These are phyloP conservation scores for Lasiosphaeria miniovina DNA, from an alignment of 495 filamentous ascomycete genomes.

Conservation along the genomic window DNA sequence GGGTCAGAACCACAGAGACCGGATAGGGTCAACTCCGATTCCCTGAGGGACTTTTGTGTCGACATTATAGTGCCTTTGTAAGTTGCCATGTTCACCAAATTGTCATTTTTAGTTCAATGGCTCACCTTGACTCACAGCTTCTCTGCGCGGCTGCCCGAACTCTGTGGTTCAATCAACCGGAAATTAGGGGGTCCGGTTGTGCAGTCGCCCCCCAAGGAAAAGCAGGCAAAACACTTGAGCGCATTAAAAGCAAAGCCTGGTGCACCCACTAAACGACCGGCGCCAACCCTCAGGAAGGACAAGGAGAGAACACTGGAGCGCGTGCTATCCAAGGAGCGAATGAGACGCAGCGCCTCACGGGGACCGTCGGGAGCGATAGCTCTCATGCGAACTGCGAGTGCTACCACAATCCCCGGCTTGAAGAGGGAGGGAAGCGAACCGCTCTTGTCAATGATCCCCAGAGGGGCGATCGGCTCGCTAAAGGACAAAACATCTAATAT, in stretches of 20 bases:
- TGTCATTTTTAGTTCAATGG: not conserved
- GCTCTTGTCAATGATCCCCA: constrained; percentile 51
- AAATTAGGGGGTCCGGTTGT: constrained; percentile 79
- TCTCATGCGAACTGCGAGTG: constrained; percentile 69
- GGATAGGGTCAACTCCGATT: constrained; percentile 35
- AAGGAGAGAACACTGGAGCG: constrained; percentile 62
- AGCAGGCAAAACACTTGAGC: constrained; percentile 37
- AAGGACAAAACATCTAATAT: constrained; percentile 33
- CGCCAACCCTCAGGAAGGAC: constrained; percentile 45
- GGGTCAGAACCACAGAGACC: constrained; percentile 31
- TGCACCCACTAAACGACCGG: constrained; percentile 51
- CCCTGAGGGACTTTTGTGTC: constrained; percentile 69
- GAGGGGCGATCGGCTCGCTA: constrained; percentile 35
- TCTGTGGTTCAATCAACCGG: constrained; percentile 73
- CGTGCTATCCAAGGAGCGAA: constrained; percentile 67
- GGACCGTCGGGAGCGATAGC: constrained; percentile 52
- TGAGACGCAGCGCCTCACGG: constrained; percentile 49
- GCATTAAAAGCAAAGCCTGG: constrained; percentile 48
- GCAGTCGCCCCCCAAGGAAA: constrained; percentile 59
- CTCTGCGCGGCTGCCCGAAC: constrained; percentile 73
- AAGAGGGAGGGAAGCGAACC: constrained; percentile 66
- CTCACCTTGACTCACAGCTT: constrained; percentile 50
- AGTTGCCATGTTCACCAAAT: constrained; percentile 27
- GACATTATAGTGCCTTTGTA: constrained; percentile 93
- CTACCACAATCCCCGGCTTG: constrained; percentile 50